Conservation (phyloP, 2,329 filamentous ascomycete species). For the Verruconis gallopava region DNA sequence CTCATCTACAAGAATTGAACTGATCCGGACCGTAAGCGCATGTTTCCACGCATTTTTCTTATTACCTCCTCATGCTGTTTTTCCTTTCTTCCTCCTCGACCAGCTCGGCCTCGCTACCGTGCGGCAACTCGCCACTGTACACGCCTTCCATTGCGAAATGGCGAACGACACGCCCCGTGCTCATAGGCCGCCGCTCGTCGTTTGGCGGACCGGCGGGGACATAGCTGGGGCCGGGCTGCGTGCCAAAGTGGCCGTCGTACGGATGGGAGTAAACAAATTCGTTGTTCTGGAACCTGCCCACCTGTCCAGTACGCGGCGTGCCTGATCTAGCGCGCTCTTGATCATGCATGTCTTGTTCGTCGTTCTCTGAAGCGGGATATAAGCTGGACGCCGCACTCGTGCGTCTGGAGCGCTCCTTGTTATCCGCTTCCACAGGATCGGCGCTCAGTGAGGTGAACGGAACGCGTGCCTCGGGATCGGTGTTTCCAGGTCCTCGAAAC, state of each 20-base stretch:
- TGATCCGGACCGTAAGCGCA: no score
- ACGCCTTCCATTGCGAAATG: conserved; percentile 8
- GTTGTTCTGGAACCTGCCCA: not conserved
- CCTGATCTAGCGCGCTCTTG: not conserved
- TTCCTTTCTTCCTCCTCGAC: conserved; percentile 4
- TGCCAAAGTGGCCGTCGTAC: not conserved
- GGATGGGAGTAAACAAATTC: not conserved
- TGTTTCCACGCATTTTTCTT: no score
- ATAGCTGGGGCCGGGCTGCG: not conserved
- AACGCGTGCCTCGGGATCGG: conserved; percentile 8
- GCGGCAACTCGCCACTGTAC: conserved; percentile 1
- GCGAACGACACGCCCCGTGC: conserved; percentile 7
- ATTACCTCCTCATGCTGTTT: not conserved
- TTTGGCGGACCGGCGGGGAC: not conserved
- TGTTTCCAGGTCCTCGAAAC: conserved; percentile 7
- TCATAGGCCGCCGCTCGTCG: conserved; percentile 6
- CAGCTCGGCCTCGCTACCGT: conserved; percentile 7
- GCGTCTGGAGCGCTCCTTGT: not conserved
- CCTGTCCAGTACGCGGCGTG: not conserved
- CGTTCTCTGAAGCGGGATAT: conserved; percentile 3
- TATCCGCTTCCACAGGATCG: not conserved
- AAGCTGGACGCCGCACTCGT: conserved; percentile 1
- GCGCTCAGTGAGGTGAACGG: conserved; percentile 1
- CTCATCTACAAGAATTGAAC: no score
- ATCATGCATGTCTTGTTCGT: not conserved